phyloP scores from a whole-genome alignment of 257 asterid species.

The Solanum gandarillasii region DNA sequence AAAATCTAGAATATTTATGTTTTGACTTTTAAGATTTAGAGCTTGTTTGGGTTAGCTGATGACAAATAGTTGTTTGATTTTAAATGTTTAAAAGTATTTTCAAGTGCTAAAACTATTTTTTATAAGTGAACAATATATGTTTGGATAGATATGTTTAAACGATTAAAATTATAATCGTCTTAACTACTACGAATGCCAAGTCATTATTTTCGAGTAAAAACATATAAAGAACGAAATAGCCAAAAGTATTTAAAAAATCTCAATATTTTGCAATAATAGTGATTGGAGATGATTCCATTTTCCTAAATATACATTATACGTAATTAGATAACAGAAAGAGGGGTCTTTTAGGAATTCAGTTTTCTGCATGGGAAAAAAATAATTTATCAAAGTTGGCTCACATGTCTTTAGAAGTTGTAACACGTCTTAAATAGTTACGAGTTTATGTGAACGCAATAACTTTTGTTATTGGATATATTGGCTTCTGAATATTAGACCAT shows the following conservation, averaged over 20 bases:
- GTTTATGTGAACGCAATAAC: neutral
- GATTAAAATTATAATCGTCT: no score
- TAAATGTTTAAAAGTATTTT: no score
- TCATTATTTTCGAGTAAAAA: no score
- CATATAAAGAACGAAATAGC: no score
- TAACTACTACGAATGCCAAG: no score
- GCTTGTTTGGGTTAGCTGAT: no score
- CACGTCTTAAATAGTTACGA: neutral
- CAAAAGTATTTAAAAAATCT: no score
- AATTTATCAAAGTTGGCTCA: neutral
- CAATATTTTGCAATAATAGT: no score
- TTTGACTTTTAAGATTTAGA: slow-evolving; percentile 1
- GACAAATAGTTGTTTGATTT: no score
- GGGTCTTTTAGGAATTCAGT: neutral
- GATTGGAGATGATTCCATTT: neutral
- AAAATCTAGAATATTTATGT: neutral
- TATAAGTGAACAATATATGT: no score
- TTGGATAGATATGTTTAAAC: no score
- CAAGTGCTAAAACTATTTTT: no score
- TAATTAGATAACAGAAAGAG: neutral
- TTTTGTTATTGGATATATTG: neutral
- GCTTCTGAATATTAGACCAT: neutral
- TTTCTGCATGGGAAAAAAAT: neutral
- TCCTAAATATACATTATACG: neutral
- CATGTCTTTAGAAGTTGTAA: neutral